Evolutionary conservation across 495 filamentous ascomycete genomes (phyloP), one percentile per base, ranked within the genome.

Genomic region (Daldinia childiae): DNA sequence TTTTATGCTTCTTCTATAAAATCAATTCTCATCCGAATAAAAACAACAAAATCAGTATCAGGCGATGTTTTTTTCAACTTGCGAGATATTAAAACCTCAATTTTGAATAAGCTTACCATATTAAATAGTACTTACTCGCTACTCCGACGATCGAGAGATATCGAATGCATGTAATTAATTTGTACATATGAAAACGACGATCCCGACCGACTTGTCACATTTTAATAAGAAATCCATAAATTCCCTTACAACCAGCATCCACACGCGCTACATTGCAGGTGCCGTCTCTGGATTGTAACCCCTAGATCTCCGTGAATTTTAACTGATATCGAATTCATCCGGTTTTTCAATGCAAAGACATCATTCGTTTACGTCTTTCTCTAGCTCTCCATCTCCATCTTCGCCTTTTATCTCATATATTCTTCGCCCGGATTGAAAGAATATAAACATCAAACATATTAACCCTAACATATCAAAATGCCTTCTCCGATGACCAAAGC

Each of bases 401-500:
- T 29, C 34, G 4, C 24, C 43, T 48, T 2, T 30, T 4, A 38
- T 52, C 15, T 36, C 17, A 45, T 69, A 66, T 27, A 66, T 43
- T 50, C 61, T 73, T 32, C 66, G 66, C 11, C 71, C 66, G 9
- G 71, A 58, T 66, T 73, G 62, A 73, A 55, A 58, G 24, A 11
- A 50, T 32, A 19, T 2, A 38, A 27, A 43, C 30, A 57, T 29
- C 14, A 24, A 21, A 26, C 38, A 48, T 4, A 61, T 61, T 45
- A 66, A 62, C n/a, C n/a, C n/a, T n/a, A 21, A 26, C 38, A 48
- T 4, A 61, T 61, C 54, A 66, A 62, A 38, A 78, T 78, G 76
- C 76, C 74, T 66, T 78, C 76, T 34, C 74, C 64, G 19, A 78
- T 78, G 66, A 65, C 50, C 12, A 78, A 78, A 58, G 76, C 76